Base-by-base conservation (phyloP, 192 early-diverging fungal species). In the Coemansia sp. region DNA sequence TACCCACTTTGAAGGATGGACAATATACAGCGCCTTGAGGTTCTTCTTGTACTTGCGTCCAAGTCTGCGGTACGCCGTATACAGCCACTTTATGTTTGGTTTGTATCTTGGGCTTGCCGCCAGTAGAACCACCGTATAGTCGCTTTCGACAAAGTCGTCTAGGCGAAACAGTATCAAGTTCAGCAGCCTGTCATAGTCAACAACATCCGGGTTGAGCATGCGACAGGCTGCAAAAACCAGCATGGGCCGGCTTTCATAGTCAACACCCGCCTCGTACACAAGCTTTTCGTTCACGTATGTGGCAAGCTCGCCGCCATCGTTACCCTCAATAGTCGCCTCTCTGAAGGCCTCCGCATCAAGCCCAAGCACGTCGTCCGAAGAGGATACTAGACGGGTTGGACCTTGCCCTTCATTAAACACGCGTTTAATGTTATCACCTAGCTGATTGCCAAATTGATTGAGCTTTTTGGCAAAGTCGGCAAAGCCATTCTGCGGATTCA, bases 41-140 rank as follows among this genome's bases (percentile, higher is more conserved):
- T 98, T 97, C 83, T 98, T 98, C 64, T 95, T 94, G 85, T 92
- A 90, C 90, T 92, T 93, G 83, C 93, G 76, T 41, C 87, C 86
- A 45, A 98, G 67, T 37, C 87, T 87, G 17, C 91, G 77, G 72
- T 98, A 95, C n/a, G 93, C 93, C 64, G 85, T 89, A 69, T 92
- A 87, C 50, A 95, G 83, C 94, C 94, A 98, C 19, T 85, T 73
- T 90, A 92, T 90, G 10, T 83, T 86, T 49, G 95, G 95, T 55
- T 89, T 88, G 81, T 94, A 89, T 37, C 85, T 64, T 14, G 88
- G 88, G 53, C 89, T 92, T 32, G 89, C 88, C 2, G 93, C 85
- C 71, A 98, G 93, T 65, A 98, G 81, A 14, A 98, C 92, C 14
- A 98, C 79, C 13, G 91, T 90, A 73, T 98, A 98, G 71, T 94